Evolutionary conservation across 1,139 yeast genomes (phyloP).

Genomic region (Pneumocystis wakefieldiae): DNA sequence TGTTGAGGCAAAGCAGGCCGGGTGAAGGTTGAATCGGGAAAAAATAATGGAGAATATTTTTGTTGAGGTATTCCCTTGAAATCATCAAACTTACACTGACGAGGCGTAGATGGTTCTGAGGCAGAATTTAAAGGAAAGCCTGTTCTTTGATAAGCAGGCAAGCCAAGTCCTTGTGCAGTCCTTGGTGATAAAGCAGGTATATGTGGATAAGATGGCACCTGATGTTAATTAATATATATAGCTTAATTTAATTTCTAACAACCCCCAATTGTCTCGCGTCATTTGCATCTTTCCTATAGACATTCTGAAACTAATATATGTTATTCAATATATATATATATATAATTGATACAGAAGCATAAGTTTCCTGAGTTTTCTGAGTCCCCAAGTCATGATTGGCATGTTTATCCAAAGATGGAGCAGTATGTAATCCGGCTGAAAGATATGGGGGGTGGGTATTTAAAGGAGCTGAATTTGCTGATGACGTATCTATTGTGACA

Average conservation of each 20-base stretch:
- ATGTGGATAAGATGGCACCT: neutral
- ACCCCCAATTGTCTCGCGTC: neutral
- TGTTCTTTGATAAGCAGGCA: neutral
- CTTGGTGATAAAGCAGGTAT: neutral
- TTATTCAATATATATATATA: neutral
- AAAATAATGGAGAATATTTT: neutral
- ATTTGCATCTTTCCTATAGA: neutral
- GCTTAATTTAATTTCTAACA: neutral
- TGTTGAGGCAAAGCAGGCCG: neutral
- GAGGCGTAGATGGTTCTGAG: neutral
- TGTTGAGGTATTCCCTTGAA: neutral
- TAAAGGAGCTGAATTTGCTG: neutral
- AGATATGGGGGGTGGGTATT: neutral
- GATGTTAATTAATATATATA: neutral
- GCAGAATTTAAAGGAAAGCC: neutral
- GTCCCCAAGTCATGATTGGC: neutral
- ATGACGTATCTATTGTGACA: neutral
- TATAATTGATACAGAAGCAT: neutral
- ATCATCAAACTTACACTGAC: neutral
- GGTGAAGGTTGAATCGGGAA: neutral
- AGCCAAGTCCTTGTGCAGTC: slow-evolving; percentile 1
- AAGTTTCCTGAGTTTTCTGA: neutral
- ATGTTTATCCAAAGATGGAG: neutral
- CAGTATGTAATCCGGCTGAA: neutral
- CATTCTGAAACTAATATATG: neutral